phyloP scores from a whole-genome alignment of 495 filamentous ascomycete species.

The Massariosphaeria phaeospora region DNA sequence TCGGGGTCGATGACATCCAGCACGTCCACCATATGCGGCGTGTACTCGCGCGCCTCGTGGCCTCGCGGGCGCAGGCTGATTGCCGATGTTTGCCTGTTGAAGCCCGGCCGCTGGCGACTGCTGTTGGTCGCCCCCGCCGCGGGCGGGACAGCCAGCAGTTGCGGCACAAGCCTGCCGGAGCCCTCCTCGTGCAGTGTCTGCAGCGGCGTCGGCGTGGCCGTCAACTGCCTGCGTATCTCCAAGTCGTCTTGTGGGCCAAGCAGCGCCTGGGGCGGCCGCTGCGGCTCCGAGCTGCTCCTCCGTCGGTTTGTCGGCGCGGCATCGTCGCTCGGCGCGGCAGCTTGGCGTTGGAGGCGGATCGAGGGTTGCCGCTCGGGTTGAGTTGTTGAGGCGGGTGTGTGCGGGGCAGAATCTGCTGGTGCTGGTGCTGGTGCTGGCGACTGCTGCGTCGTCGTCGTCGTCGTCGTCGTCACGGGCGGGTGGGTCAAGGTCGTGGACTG shows the following conservation, averaged over 20 bases:
- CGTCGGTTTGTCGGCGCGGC: neutral
- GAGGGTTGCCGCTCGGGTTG: slow-evolving; percentile 17
- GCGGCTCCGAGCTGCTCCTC: slow-evolving; percentile 21
- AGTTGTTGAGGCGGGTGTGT: neutral
- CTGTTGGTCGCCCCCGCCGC: neutral
- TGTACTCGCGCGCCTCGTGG: slow-evolving; percentile 44
- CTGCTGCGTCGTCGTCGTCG: too few relatives aligned
- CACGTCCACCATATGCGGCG: slow-evolving; percentile 59
- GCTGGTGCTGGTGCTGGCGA: neutral
- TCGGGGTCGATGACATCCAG: slow-evolving; percentile 72
- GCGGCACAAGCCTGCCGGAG: neutral
- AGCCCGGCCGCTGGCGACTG: slow-evolving; percentile 8
- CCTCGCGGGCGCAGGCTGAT: slow-evolving; percentile 2
- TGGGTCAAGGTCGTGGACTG: neutral
- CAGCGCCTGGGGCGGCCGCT: slow-evolving; percentile 2
- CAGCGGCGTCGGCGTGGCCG: slow-evolving; percentile 22
- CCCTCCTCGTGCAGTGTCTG: slow-evolving; percentile 25
- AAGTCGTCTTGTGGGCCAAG: slow-evolving; percentile 16
- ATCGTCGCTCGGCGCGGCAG: neutral
- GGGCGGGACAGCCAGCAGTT: neutral
- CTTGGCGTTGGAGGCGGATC: slow-evolving; percentile 12
- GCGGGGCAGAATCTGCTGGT: neutral
- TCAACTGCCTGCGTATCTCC: slow-evolving; percentile 21
- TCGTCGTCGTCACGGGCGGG: slow-evolving; percentile 12
- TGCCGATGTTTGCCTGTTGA: slow-evolving; percentile 10